Percentiles rank a stretch among this genome's conserved stretches.
Conservation (phyloP, 345 rosid species). For the Lumnitzera racemosa region DNA sequence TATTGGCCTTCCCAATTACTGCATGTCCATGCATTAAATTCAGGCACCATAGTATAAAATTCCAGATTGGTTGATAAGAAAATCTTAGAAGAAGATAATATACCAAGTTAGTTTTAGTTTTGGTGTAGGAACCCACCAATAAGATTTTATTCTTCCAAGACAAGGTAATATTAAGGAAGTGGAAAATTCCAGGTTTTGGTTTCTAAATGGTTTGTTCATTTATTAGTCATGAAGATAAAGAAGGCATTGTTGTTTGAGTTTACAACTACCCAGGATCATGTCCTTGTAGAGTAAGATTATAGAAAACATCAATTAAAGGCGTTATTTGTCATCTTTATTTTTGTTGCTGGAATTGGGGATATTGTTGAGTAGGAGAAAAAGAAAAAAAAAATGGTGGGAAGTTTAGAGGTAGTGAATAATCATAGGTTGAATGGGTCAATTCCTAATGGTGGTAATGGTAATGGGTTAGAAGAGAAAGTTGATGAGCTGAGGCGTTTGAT, state of each 20-base stretch:
- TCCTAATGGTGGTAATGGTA: conserved; percentile 22
- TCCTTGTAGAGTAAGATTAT: neutral
- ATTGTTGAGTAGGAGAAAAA: neutral
- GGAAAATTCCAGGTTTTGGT: conserved; percentile 1
- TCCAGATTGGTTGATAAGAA: conserved; percentile 27
- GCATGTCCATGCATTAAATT: neutral
- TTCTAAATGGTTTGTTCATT: conserved; percentile 8
- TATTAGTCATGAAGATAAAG: conserved; percentile 1
- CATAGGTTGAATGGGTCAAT: conserved; percentile 31
- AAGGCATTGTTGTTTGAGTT: conserved; percentile 12
- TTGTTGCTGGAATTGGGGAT: conserved; percentile 11
- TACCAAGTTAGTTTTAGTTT: conserved; percentile 22
- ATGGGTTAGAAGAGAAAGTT: conserved; percentile 59
- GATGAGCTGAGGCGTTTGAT: conserved; percentile 48
- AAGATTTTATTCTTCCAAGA: conserved; percentile 24
- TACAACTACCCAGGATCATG: neutral
- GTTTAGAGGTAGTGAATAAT: conserved; percentile 22
- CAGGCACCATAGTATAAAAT: neutral
- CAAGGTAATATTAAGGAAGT: conserved; percentile 14
- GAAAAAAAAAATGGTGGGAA: conserved; percentile 40
- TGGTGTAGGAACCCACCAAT: conserved; percentile 32
- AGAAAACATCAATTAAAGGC: neutral
- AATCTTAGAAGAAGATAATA: conserved; percentile 7
- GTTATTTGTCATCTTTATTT: conserved; percentile 7
- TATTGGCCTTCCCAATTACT: neutral